Conservation (phyloP, 2,329 filamentous ascomycete species). For the Ophiocordyceps robertsii region DNA sequence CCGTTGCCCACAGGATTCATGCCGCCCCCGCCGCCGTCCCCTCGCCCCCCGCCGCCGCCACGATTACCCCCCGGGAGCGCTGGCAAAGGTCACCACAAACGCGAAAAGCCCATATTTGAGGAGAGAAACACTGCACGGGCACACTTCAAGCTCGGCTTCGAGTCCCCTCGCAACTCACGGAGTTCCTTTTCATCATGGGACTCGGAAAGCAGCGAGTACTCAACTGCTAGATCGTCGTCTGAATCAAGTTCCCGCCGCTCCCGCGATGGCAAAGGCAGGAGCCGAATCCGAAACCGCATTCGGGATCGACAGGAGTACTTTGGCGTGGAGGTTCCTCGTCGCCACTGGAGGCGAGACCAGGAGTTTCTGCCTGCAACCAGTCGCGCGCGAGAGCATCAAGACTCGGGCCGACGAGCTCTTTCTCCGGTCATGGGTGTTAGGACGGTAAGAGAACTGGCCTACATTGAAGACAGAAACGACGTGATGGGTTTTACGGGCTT, state of each 20-base stretch:
- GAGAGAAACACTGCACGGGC: background rate
- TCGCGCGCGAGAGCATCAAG: too few species aligned
- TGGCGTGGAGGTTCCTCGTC: background rate
- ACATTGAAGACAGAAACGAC: too few species aligned
- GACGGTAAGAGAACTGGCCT: too few species aligned
- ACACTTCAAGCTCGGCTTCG: background rate
- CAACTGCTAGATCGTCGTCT: conserved; percentile 9
- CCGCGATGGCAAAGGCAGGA: conserved; percentile 3
- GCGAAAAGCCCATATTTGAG: background rate
- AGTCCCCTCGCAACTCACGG: conserved; percentile 4
- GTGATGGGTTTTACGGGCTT: too few species aligned
- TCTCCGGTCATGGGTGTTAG: too few species aligned
- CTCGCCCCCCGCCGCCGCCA: background rate
- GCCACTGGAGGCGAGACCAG: background rate
- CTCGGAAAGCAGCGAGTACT: conserved; percentile 4
- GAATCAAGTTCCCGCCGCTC: conserved; percentile 4
- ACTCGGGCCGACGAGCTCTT: too few species aligned
- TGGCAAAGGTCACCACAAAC: background rate
- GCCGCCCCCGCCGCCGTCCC: background rate
- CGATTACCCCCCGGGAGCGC: background rate
- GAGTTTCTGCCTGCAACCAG: background rate
- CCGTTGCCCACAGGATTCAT: background rate
- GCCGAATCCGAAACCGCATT: conserved; percentile 3
- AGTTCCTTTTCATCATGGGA: conserved; percentile 6
- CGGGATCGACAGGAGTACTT: conserved; percentile 3